Conservation (phyloP, 805 yeast genomes). For the Clavispora santaluciae region DNA sequence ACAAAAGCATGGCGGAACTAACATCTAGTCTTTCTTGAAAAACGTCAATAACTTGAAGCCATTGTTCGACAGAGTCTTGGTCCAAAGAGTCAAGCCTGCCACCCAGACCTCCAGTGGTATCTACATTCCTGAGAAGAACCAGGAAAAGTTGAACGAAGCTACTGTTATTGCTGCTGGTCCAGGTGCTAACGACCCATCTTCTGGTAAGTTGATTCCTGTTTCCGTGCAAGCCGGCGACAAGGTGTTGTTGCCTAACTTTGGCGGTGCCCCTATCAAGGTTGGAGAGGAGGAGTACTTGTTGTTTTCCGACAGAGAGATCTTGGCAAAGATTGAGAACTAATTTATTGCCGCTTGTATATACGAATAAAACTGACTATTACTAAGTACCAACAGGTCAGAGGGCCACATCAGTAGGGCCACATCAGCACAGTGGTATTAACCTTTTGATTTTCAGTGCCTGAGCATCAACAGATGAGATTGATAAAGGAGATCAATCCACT, state of each 20-base stretch:
- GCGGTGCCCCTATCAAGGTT: slow-evolving; percentile 85
- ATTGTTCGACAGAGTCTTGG: slow-evolving; percentile 91
- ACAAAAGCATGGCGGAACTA: slow-evolving; percentile 14
- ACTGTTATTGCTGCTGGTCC: slow-evolving; percentile 94
- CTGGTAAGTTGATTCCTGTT: slow-evolving; percentile 68
- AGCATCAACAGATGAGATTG: no score
- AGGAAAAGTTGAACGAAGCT: slow-evolving; percentile 88
- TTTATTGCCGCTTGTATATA: slow-evolving; percentile 1
- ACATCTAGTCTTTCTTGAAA: slow-evolving; percentile 54
- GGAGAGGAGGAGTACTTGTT: slow-evolving; percentile 78
- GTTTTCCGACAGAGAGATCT: slow-evolving; percentile 90
- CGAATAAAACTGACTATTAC: slow-evolving; percentile 1
- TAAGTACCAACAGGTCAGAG: no score
- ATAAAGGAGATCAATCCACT: no score
- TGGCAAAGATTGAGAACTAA: slow-evolving; percentile 75
- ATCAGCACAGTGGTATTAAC: no score
- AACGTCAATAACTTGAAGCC: slow-evolving; percentile 87
- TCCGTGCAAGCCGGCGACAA: slow-evolving; percentile 86
- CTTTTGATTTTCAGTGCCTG: no score
- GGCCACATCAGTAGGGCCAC: no score
- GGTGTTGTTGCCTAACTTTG: slow-evolving; percentile 90
- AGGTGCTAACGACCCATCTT: slow-evolving; percentile 67
- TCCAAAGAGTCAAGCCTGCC: slow-evolving; percentile 89
- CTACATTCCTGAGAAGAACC: slow-evolving; percentile 93
- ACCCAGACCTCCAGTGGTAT: slow-evolving; percentile 90